Conservation (phyloP, 176 grass and related monocot species). For the Tillandsia leiboldiana region DNA sequence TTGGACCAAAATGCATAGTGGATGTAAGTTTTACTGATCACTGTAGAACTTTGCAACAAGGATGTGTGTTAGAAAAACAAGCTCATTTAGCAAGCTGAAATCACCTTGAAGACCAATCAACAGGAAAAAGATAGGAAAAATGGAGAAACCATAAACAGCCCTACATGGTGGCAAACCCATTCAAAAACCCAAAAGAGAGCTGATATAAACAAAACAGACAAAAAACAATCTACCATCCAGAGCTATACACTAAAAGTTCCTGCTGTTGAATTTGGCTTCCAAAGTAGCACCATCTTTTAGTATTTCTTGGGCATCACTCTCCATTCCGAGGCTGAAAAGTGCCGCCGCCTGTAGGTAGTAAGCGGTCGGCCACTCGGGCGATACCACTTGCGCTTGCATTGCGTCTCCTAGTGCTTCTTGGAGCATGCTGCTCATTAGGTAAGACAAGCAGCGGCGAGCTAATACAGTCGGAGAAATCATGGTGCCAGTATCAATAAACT, state of each 20-base stretch:
- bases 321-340: slow-evolving; percentile 48
- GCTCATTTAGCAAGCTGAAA: slow-evolving; percentile 1
- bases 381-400: slow-evolving; percentile 45
- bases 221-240: slow-evolving; percentile 10
- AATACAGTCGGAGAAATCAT: slow-evolving; percentile 58
- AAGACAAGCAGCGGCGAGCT: slow-evolving; percentile 44
- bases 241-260: slow-evolving; percentile 52
- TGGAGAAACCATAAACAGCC: neutral
- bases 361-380: slow-evolving; percentile 52
- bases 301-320: slow-evolving; percentile 42
- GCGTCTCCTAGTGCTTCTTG: slow-evolving; percentile 60
- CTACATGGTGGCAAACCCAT: neutral
- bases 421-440: slow-evolving; percentile 37
- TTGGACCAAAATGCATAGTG: too few relatives aligned
- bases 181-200: neutral
- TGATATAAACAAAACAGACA: neutral
- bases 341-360: slow-evolving; percentile 52
- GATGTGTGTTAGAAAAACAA: neutral
- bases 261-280: slow-evolving; percentile 51
- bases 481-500: slow-evolving; percentile 53
- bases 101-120: neutral
- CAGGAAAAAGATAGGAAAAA: neutral
- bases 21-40: neutral
- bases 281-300: slow-evolving; percentile 42
- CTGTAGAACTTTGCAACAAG: neutral